Evolutionary conservation across 345 rosid species (phyloP), one percentile per base, ranked within the genome.

Genomic region (Erucastrum elatum): DNA sequence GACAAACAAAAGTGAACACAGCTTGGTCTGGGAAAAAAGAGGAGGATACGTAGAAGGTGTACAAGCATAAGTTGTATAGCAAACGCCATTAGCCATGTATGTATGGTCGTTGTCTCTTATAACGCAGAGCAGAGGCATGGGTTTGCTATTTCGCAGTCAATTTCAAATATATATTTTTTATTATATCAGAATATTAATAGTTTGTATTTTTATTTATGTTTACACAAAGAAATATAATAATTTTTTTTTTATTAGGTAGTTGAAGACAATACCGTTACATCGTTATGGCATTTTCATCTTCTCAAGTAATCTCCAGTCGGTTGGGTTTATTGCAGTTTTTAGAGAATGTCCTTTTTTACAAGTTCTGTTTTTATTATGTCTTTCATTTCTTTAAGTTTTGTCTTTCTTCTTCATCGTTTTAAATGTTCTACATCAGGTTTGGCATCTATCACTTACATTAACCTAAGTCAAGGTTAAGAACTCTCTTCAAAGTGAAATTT

Each of bases 61-160:
- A 79, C 44, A 79, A 67, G 77, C 62, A 70, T 79, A 49, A 74
- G 78, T 79, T 72, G 75, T 59, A 68, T 64, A 68, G 66, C 62
- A 64, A 67, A 49, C 26, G 55, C 64, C 2, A 49, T 49, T 49
- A 49, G 55, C 7, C 55, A 49, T 35, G 82, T n/a, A n/a, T n/a
- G n/a, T 67, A 51, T 73, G 78, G 82, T 79, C 82, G 13, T 61
- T 66, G 77, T 79, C 78, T 68, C 82, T 67, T 51, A 44, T 78
- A 66, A 46, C 63, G 30, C 77, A 44, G 58, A 41, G 68, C 64
- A 78, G 77, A 49, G 82, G 56, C 74, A 73, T 79, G 74, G 64
- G 70, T 66, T 73, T 68, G 74, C 74, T 61, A 67, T 77, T 60
- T 73, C 77, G 30, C 62, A 30, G 21, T 65, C 77, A 16, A 30